phyloP scores from a whole-genome alignment of 352 stramenopile species.

The Pythium inflatum region DNA sequence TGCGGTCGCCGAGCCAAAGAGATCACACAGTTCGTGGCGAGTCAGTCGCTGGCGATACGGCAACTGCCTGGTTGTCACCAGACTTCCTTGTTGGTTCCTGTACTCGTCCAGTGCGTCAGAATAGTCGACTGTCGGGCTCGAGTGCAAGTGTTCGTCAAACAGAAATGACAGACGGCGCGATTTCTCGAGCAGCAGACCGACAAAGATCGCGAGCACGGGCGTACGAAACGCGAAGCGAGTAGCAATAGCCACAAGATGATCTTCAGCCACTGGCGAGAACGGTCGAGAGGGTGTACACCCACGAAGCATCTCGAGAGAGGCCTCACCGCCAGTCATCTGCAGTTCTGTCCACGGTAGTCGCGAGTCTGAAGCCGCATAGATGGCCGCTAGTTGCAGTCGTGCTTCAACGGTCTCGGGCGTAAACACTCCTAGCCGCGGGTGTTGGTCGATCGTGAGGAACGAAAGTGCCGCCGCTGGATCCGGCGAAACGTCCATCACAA shows the following conservation, averaged over 20 bases:
- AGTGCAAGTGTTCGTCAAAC: constrained; percentile 27
- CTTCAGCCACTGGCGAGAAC: constrained; percentile 25
- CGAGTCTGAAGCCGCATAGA: constrained; percentile 19
- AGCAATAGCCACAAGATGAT: constrained; percentile 9
- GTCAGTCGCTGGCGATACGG: constrained; percentile 18
- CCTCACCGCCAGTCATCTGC: constrained; percentile 33
- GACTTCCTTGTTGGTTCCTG: constrained; percentile 13
- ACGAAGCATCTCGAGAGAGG: constrained; percentile 37
- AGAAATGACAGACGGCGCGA: constrained; percentile 40
- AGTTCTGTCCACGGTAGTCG: constrained; percentile 9
- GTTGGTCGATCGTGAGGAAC: constrained; percentile 21
- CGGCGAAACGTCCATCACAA: background rate
- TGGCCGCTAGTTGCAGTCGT: constrained; percentile 21
- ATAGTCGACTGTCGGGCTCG: background rate
- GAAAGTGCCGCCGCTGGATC: constrained; percentile 15
- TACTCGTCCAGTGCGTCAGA: constrained; percentile 33
- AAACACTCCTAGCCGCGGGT: constrained; percentile 18
- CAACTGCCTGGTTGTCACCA: background rate
- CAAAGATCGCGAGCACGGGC: constrained; percentile 14
- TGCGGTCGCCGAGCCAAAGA: constrained; percentile 1
- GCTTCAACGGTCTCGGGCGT: constrained; percentile 27
- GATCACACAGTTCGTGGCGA: constrained; percentile 18
- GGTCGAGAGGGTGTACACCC: constrained; percentile 42
- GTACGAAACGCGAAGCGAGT: constrained; percentile 6
- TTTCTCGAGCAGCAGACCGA: constrained; percentile 19